Conservation (phyloP, 2,329 filamentous ascomycete species). For the Stenocarpella maydis region DNA sequence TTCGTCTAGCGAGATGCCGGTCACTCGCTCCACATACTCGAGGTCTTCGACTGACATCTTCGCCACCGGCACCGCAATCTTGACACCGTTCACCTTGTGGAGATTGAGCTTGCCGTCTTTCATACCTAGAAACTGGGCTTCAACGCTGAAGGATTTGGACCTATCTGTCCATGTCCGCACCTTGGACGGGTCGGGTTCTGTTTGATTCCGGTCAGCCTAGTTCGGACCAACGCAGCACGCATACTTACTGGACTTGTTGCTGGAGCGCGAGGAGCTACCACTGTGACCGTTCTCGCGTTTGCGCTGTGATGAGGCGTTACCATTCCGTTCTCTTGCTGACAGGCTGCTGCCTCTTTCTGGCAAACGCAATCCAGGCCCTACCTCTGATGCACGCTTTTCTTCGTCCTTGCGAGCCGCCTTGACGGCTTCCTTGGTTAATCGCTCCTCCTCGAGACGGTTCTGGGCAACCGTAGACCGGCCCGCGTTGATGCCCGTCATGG, state of each 20-base stretch:
- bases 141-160: constrained; percentile 94
- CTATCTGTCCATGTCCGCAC: constrained; percentile 94
- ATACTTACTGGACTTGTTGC: constrained; percentile 78
- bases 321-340: constrained; percentile 70
- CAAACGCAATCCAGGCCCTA: constrained; percentile 79
- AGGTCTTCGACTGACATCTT: constrained; percentile 98
- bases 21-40: constrained; percentile 89
- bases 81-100: constrained; percentile 97
- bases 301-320: constrained; percentile 75
- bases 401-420: constrained; percentile 63
- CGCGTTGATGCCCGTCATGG: constrained; percentile 59
- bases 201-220: constrained; percentile 20
- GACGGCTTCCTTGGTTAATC: constrained; percentile 81
- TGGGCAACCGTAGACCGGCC: constrained; percentile 77
- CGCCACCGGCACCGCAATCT: constrained; percentile 92
- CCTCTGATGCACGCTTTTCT: constrained; percentile 69
- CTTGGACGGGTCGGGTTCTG: constrained; percentile 84
- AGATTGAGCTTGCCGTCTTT: constrained; percentile 97
- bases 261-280: constrained; percentile 59
- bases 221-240: neutral
- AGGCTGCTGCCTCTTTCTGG: constrained; percentile 84
- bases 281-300: constrained; percentile 71
- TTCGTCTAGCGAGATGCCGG: constrained; percentile 91
- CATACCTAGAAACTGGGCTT: constrained; percentile 93
- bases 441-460: constrained; percentile 80